These are phyloP conservation scores for Ganoderma lucidum DNA, from an alignment of 1,284 basidiomycete genomes.

Conservation along the genomic window DNA sequence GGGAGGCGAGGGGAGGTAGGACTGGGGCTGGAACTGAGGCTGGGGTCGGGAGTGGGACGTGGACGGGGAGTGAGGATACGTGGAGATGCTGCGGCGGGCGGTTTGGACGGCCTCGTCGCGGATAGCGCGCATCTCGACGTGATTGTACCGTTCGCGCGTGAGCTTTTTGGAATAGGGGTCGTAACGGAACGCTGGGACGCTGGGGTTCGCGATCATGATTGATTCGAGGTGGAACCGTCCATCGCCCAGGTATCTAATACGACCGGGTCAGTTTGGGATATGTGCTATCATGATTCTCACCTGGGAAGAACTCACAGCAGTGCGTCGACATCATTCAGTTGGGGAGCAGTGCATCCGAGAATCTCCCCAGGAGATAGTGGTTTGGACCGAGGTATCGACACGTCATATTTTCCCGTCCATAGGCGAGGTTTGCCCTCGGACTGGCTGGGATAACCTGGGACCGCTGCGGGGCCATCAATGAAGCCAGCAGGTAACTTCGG, in stretches of 20 bases:
- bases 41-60: conserved; percentile 20
- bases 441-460: conserved; percentile 10
- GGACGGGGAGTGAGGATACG: conserved; percentile 33
- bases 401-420: conserved; percentile 78
- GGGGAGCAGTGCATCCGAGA: conserved; percentile 95
- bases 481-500: conserved; percentile 25
- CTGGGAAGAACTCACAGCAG: conserved; percentile 71
- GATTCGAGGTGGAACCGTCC: conserved; percentile 98
- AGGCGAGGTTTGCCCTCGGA: conserved; percentile 38
- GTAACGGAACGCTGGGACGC: conserved; percentile 96
- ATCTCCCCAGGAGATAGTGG: conserved; percentile 98
- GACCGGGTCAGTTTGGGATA: conserved; percentile 10
- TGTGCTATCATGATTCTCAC: no score
- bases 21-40: conserved; percentile 1
- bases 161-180: conserved; percentile 99
- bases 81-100: conserved; percentile 71
- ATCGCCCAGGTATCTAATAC: conserved; percentile 89
- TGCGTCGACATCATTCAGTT: conserved; percentile 82
- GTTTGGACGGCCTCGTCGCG: conserved; percentile 82
- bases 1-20: conserved; percentile 12
- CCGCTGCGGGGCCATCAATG: conserved; percentile 24
- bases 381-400: conserved; percentile 88
- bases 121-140: conserved; percentile 84
- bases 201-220: conserved; percentile 99
- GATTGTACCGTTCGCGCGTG: conserved; percentile 92